Base-by-base conservation (phyloP, 495 filamentous ascomycete genomes). In the Penicillium crystallinum region DNA sequence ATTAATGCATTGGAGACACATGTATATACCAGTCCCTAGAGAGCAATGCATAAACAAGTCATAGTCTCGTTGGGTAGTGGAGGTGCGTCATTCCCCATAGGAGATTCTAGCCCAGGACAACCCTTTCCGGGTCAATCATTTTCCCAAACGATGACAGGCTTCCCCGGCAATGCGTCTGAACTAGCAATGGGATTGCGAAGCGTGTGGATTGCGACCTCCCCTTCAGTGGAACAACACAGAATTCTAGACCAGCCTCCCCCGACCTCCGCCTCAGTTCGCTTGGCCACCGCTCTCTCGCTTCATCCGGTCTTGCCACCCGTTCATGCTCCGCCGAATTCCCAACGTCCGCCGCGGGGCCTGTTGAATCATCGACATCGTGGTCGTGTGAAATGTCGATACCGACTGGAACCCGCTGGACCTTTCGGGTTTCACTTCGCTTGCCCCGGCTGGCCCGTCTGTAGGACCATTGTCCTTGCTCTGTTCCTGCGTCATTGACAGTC, bases 321-420 rank as follows among this genome's bases (percentile, higher is more conserved):
- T 77, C 70, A 85, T 71, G 48, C 76, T 82, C 44, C 81, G 71
- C 45, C 82, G 73, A 46, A 79, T 74, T 4, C 82, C 82, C 46
- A 84, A 54, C n/a, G 80, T 83, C 63, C 70, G 77, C 42, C 74
- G 65, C 49, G 65, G 38, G 21, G 47, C 56, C 35, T 66, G 62
- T 25, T 66, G 66, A 18, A 72, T 52, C 63, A 60, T 76, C 27
- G 70, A 69, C 68, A 78, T 72, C 11, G 71, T 79, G 3, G 81
- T 83, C 3, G 68, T 77, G 61, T 84, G 78, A 50, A 76, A 77
- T 43, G 75, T 80, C 21, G 65, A 54, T 9, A 70, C 69, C 9
- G 75, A 72, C 31, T 63, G 63, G 37, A 72, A 50, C 35, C 55
- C 53, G 10, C 56, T 48, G 53, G 62, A 56, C 22, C 31, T 57